Evolutionary conservation across 2,329 filamentous ascomycete genomes (phyloP).

Genomic region (Penicillium sp.): DNA sequence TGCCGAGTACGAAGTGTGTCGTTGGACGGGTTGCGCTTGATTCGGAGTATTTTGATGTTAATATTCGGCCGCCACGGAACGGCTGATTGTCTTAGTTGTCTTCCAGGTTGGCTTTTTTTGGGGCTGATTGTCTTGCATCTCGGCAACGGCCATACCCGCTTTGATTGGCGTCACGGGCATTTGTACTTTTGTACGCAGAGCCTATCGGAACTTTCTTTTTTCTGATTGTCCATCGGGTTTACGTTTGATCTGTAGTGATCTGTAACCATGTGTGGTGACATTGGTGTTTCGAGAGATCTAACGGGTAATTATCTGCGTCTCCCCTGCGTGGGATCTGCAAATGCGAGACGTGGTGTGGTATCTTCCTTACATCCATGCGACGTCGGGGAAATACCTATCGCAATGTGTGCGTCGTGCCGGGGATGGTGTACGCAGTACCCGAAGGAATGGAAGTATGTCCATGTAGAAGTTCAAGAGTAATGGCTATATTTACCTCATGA

Average conservation of each 20-base stretch:
- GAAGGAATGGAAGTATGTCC: too few species aligned
- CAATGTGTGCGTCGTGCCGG: too few species aligned
- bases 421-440: too few species aligned
- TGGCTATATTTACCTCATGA: too few species aligned
- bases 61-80: slow-evolving; percentile 35
- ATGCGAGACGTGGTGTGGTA: neutral
- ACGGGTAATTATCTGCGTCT: neutral
- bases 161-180: neutral
- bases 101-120: neutral
- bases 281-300: neutral
- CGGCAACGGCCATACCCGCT: neutral
- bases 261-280: neutral
- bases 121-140: neutral
- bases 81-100: neutral
- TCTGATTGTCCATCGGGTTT: neutral
- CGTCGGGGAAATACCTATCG: too few species aligned
- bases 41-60: slow-evolving; percentile 48
- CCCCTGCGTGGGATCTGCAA: neutral
- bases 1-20: slow-evolving; percentile 43
- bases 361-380: neutral
- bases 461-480: too few species aligned
- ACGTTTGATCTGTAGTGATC: neutral
- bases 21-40: slow-evolving; percentile 38
- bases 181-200: neutral
- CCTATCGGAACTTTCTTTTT: neutral